phyloP scores from a whole-genome alignment of 177 flowering plant genomes.

The Viscum album region DNA sequence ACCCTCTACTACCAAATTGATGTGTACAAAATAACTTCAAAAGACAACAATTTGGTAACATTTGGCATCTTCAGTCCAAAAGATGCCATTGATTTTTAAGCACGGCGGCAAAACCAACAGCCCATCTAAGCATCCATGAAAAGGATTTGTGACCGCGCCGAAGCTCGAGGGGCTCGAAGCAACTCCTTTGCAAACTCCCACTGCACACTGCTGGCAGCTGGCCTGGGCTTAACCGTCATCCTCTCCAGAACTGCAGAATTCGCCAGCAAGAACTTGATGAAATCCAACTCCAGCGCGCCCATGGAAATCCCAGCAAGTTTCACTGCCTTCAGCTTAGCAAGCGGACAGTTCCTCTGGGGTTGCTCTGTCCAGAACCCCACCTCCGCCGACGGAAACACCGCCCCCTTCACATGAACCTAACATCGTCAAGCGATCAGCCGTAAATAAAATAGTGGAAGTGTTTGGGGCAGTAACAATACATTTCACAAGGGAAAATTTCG shows the following conservation, averaged over 20 bases:
- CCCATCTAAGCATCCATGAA: conserved; percentile 25
- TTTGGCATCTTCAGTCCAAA: no score
- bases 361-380: conserved; percentile 17
- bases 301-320: conserved; percentile 29
- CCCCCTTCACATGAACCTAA: conserved; percentile 21
- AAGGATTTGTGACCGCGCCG: conserved; percentile 31
- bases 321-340: conserved; percentile 25
- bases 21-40: no score
- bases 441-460: no score
- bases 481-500: no score
- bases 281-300: conserved; percentile 24
- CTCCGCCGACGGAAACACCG: not conserved
- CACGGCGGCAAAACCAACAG: no score
- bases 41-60: no score
- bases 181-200: conserved; percentile 37
- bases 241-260: conserved; percentile 36
- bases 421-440: no score
- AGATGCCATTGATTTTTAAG: no score
- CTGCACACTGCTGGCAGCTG: conserved; percentile 24
- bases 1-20: no score
- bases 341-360: conserved; percentile 15
- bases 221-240: conserved; percentile 42
- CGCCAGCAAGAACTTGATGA: conserved; percentile 37
- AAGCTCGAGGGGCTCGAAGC: conserved; percentile 36
- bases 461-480: no score